Conservation (phyloP, 176 grass and related monocot genomes). For the Cocos nucifera region DNA sequence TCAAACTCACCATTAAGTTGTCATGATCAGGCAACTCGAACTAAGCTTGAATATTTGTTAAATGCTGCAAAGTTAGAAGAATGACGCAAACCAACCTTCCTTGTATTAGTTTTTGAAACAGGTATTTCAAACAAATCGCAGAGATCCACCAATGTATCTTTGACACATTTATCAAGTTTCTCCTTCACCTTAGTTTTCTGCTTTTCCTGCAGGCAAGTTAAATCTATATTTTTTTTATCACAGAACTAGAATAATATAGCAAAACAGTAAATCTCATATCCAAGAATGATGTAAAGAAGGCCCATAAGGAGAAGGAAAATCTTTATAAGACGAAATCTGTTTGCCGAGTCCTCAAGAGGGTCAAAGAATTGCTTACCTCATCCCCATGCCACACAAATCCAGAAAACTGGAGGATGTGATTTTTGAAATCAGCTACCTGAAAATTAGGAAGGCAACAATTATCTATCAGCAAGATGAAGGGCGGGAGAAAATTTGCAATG, state of each 20-base stretch:
- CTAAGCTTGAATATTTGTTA: constrained; percentile 26
- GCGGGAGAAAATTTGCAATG: too few relatives aligned
- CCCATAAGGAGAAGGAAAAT: too few relatives aligned
- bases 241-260: not conserved
- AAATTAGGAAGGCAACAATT: not conserved
- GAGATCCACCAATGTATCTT: not conserved
- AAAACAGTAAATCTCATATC: too few relatives aligned
- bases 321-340: too few relatives aligned
- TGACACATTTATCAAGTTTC: constrained; percentile 26
- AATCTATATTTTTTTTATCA: not conserved
- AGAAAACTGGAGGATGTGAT: constrained; percentile 29
- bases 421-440: constrained; percentile 32
- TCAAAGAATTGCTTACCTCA: constrained; percentile 18
- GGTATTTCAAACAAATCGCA: constrained; percentile 31
- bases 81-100: constrained; percentile 5
- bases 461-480: too few relatives aligned
- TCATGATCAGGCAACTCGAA: constrained; percentile 11
- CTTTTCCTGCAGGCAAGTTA: constrained; percentile 27
- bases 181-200: constrained; percentile 24
- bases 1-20: too few relatives aligned
- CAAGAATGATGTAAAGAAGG: too few relatives aligned
- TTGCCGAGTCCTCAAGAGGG: not conserved
- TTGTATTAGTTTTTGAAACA: constrained; percentile 21
- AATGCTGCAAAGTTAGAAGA: constrained; percentile 28
- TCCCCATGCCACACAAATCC: constrained; percentile 16